Base-by-base conservation (phyloP, 2,329 filamentous ascomycete genomes). In the Phyllosticta citrichinensis region DNA sequence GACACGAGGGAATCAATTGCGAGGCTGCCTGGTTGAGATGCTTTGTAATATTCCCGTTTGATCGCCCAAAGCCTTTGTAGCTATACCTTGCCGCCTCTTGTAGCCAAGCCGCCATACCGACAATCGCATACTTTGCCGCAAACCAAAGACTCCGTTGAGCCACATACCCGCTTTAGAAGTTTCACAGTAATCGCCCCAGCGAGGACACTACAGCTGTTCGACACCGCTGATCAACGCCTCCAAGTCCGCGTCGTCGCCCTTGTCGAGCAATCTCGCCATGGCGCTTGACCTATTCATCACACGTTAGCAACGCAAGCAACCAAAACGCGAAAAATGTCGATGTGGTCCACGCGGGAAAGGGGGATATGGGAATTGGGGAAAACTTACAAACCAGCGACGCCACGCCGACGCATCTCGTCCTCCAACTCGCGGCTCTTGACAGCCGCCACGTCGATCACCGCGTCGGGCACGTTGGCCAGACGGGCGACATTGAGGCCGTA, bases 401-500 rank as follows among this genome's bases (percentile, higher is more conserved):
- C 62, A n/a, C 55, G 52, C 62, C 33, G 67, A 60, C 63, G 63
- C 70, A 75, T 74, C 52, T 84, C 83, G 58, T 85, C 81, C 75
- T 99, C 94, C 73, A 99, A 76, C 73, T 93, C 86, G 50, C 78
- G 79, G 63, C 90, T 95, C 76, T 95, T 94, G 55, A 79, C 76
- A n/a, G 83, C 84, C 2, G 94, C 94, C 24, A 91, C 79, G 25
- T 92, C 88, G 35, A 97, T 79, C 19, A 97, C 83, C 61, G 83
- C 79, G 62, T 82, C 81, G 0, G 93, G 91, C 52, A 99, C 82
- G 57, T 87, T 87, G 2, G 94, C 94, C 58, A 99, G 76, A 54
- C 89, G 81, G 14, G 94, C 94, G 22, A 97, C 94, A 72, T 97
- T 97, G 62, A 99, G 65, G 0, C 95, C 94, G 72, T 99, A 99